Conservation (phyloP, 345 rosid species). For the Salix caprea region DNA sequence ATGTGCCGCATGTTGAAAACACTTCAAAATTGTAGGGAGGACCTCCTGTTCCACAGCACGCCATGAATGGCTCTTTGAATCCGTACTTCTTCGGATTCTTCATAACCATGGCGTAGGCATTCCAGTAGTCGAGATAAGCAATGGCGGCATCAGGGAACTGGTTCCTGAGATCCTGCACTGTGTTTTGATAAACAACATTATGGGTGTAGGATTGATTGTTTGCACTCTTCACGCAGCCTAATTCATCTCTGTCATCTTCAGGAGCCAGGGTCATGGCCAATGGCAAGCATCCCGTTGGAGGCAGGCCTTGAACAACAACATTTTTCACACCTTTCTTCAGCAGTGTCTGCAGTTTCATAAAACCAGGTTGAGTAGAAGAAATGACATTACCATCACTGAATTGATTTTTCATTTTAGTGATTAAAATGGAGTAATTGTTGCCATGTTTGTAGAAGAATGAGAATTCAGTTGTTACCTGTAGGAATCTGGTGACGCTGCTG, state of each 20-base stretch:
- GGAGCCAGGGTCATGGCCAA: constrained; percentile 54
- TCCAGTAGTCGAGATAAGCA: constrained; percentile 73
- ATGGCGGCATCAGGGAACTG: constrained; percentile 57
- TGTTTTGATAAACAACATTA: constrained; percentile 44
- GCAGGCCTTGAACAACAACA: constrained; percentile 77
- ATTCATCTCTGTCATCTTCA: constrained; percentile 54
- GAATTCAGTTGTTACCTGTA: constrained; percentile 43
- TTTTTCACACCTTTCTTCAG: constrained; percentile 66
- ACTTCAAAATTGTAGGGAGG: constrained; percentile 61
- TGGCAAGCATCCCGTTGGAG: constrained; percentile 73
- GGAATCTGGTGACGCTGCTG: constrained; percentile 33
- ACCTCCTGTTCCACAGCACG: constrained; percentile 74
- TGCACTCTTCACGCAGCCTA: constrained; percentile 72
- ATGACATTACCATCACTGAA: neutral
- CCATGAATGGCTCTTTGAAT: constrained; percentile 64
- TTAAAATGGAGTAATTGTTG: neutral
- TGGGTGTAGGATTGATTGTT: constrained; percentile 55
- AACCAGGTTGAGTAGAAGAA: neutral
- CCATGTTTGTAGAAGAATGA: neutral
- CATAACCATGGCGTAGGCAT: constrained; percentile 56
- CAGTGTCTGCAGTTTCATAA: constrained; percentile 43
- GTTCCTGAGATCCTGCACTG: constrained; percentile 44
- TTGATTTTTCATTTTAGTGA: neutral
- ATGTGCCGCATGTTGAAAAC: constrained; percentile 55
- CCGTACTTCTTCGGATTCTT: constrained; percentile 48